Base-by-base conservation (phyloP, 495 filamentous ascomycete species). In the Xanthoparmelia taractica region DNA sequence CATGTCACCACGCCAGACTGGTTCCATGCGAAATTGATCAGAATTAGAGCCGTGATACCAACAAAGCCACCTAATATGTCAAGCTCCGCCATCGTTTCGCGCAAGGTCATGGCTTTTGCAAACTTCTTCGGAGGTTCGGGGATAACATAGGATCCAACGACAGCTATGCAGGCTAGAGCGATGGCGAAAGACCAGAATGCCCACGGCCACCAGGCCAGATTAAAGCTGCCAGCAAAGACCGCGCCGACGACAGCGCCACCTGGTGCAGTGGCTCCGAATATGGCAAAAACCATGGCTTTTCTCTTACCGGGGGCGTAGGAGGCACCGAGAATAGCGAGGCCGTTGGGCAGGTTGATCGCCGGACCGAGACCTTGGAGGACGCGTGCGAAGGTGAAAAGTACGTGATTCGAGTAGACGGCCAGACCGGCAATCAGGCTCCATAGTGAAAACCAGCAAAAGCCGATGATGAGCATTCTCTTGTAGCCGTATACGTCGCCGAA, bases 161-260 rank as follows among this genome's bases (percentile, higher is more conserved):
- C 61, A 6, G 79, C 72, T 36, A 77, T 69, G 7, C 75, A 59
- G 0, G 74, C 60, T 33, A 77, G 77, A 18, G 79, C 70, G 61
- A 84, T 78, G 6, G 75, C 77, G 59, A 83, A 75, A 6, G 74
- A 71, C 81, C 80, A 89, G 67, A 81, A 89, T 0, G 80, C 74
- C 87, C 87, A 90, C 2, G 81, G 83, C 87, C 86, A 90, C 79
- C 80, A 85, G 3, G 74, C 77, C 8, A 78, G 65, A 37, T 82
- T 72, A 4, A 86, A 81, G 6, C 88, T 56, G 1, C 73, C 71
- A 0, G 76, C 72, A 60, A 87, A 81, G 0, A 79, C 69, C 1
- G 73, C 73, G 0, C 84, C 86, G 2, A 83, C 12, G 4, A 83
- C 66, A 31, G 71, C 75, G 0, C 87, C 85, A 7, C 69, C 74